Conservation (phyloP, 2,329 filamentous ascomycete genomes). For the Exophiala xenobiotica region DNA sequence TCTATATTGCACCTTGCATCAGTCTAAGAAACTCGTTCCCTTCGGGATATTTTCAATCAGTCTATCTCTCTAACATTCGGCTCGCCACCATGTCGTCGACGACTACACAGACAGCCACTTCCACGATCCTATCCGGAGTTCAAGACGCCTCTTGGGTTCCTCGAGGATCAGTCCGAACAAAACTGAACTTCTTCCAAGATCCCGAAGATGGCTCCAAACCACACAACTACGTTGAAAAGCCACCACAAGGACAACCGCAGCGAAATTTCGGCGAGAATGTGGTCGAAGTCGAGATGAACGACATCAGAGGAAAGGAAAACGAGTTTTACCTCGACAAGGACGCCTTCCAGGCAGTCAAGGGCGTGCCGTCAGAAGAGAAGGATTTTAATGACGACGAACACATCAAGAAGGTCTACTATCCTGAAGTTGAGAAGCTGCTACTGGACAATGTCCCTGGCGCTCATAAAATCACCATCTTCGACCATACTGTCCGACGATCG, state of each 20-base stretch:
- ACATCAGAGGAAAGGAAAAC: conserved; percentile 70
- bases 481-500: conserved; percentile 80
- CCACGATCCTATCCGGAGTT: conserved; percentile 32
- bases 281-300: conserved; percentile 61
- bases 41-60: too few relatives aligned
- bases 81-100: conserved; percentile 30
- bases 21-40: too few relatives aligned
- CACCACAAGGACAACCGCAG: conserved; percentile 60
- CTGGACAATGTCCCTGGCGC: conserved; percentile 66
- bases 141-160: conserved; percentile 44
- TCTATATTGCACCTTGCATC: too few relatives aligned
- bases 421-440: conserved; percentile 74
- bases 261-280: conserved; percentile 61
- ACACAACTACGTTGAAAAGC: conserved; percentile 66
- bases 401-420: conserved; percentile 75
- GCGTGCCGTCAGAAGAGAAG: conserved; percentile 56
- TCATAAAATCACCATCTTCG: conserved; percentile 71
- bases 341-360: conserved; percentile 67
- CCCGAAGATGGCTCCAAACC: conserved; percentile 61
- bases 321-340: conserved; percentile 68
- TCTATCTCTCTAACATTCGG: too few relatives aligned
- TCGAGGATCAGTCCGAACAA: conserved; percentile 61
- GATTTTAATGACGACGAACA: conserved; percentile 67
- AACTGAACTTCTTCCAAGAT: conserved; percentile 64
- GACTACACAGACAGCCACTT: conserved; percentile 31